A percentile compares a stretch with the other conserved stretches of the same genome.
Conservation (phyloP, 2,329 filamentous ascomycete genomes). For the Pseudocercospora cruenta region DNA sequence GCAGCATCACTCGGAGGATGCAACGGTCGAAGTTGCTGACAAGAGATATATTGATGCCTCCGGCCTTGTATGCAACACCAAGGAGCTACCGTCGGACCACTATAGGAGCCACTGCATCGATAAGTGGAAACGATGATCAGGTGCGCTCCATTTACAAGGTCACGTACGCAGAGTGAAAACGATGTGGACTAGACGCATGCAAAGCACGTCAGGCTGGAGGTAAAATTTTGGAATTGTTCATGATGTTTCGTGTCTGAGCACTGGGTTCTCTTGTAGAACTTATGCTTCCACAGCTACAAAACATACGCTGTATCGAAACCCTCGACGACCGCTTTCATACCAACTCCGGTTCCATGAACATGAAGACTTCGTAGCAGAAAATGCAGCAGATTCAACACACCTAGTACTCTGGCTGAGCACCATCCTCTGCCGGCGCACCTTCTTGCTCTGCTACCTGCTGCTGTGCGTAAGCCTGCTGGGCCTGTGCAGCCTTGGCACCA, state of each 20-base stretch:
- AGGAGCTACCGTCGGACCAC: too few species aligned
- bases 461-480: conserved; percentile 65
- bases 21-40: background rate
- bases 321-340: conserved; percentile 12
- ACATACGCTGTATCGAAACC: conserved; percentile 1
- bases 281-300: conserved; percentile 9
- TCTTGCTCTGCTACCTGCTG: conserved; percentile 52
- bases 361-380: conserved; percentile 19
- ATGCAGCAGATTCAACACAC: conserved; percentile 8
- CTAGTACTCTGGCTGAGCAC: conserved; percentile 22
- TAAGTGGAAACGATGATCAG: background rate
- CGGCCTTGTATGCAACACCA: too few species aligned
- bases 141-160: background rate
- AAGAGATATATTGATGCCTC: background rate
- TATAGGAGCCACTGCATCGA: background rate
- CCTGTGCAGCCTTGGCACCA: conserved; percentile 82
- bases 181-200: background rate
- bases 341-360: conserved; percentile 22
- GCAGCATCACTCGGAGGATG: background rate
- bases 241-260: conserved; percentile 4
- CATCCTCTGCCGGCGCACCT: conserved; percentile 30
- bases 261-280: background rate
- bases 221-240: background rate
- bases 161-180: background rate
- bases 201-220: background rate